Conservation (phyloP, 495 filamentous ascomycete species). For the Parathielavia hyrcaniae region DNA sequence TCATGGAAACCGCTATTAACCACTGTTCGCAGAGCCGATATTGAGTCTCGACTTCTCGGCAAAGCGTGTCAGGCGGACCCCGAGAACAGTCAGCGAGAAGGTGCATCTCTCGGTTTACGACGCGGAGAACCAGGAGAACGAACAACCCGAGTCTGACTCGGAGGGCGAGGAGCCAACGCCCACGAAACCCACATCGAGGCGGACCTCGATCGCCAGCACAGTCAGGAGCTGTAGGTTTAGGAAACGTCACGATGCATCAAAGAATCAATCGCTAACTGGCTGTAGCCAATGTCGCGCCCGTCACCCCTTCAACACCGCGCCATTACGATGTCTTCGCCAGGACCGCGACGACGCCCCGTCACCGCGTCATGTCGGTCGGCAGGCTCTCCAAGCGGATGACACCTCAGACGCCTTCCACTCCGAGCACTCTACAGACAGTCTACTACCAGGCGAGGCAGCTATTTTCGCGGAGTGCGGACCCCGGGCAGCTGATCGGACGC, state of each 20-base stretch:
- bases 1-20: slow-evolving; percentile 32
- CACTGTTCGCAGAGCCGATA: slow-evolving; percentile 15
- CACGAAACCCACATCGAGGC: slow-evolving; percentile 22
- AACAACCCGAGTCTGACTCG: slow-evolving; percentile 13
- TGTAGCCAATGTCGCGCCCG: slow-evolving; percentile 29
- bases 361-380: slow-evolving; percentile 46
- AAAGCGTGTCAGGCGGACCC: slow-evolving; percentile 56
- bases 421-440: slow-evolving; percentile 57
- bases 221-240: slow-evolving; percentile 15
- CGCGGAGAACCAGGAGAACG: slow-evolving; percentile 34
- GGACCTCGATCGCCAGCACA: slow-evolving; percentile 17
- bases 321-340: slow-evolving; percentile 46
- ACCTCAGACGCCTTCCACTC: slow-evolving; percentile 58
- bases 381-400: slow-evolving; percentile 49
- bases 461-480: slow-evolving; percentile 72
- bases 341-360: slow-evolving; percentile 42
- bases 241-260: neutral
- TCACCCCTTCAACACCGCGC: slow-evolving; percentile 64
- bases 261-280: neutral
- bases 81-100: slow-evolving; percentile 12
- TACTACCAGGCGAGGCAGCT: slow-evolving; percentile 83
- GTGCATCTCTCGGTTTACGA: slow-evolving; percentile 40
- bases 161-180: slow-evolving; percentile 27
- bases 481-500: slow-evolving; percentile 72
- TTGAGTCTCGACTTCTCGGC: slow-evolving; percentile 34